Conservation (phyloP, 306 rosid genomes). For the Herpetospermum pedunculosum region DNA sequence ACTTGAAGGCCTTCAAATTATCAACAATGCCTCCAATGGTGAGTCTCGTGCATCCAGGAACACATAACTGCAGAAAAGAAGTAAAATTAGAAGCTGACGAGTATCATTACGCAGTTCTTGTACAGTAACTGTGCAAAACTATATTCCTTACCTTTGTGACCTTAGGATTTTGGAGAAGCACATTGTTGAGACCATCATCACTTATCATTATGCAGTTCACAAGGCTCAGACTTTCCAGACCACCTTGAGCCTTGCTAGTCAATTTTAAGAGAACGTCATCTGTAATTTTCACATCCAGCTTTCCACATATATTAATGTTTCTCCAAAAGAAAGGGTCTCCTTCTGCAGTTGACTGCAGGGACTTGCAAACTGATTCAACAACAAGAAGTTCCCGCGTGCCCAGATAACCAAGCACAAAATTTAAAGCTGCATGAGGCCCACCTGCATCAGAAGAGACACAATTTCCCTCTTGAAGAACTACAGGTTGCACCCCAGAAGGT, state of each 20-base stretch:
- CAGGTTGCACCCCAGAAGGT: neutral
- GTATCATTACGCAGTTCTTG: too few species aligned
- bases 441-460: neutral
- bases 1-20: conserved; percentile 48
- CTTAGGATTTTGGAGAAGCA: conserved; percentile 40
- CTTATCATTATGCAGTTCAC: conserved; percentile 34
- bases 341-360: conserved; percentile 30
- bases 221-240: conserved; percentile 42
- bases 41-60: conserved; percentile 88
- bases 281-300: conserved; percentile 26
- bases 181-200: conserved; percentile 37
- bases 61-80: conserved; percentile 50
- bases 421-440: conserved; percentile 47
- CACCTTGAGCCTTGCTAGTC: conserved; percentile 54
- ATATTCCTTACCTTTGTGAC: conserved; percentile 38
- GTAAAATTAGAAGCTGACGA: neutral
- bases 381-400: conserved; percentile 50
- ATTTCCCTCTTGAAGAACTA: neutral
- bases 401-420: conserved; percentile 38
- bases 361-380: conserved; percentile 45
- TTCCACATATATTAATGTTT: conserved; percentile 30
- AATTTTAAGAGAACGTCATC: conserved; percentile 41
- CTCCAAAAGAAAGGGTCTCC: conserved; percentile 55
- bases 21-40: conserved; percentile 63
- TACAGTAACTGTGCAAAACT: neutral